These are phyloP conservation scores for Peronospora destructor DNA, from an alignment of 352 stramenopile species.

Conservation along the genomic window DNA sequence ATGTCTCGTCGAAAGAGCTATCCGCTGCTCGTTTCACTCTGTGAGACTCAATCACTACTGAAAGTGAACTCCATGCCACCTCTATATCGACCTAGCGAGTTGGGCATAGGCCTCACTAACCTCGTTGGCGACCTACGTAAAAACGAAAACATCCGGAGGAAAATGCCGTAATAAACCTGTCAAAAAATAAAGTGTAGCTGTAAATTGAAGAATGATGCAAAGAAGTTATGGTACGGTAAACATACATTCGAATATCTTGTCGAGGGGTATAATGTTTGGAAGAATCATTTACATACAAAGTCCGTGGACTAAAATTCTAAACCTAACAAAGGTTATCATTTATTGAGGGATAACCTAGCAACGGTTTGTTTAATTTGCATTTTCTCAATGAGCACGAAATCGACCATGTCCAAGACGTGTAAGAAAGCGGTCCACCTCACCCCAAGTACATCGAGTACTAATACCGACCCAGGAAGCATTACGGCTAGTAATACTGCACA, in stretches of 20 bases:
- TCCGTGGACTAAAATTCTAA: no score
- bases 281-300: no score
- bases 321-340: no score
- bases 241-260: no score
- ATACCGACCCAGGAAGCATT: neutral
- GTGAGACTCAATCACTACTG: slow-evolving; percentile 2
- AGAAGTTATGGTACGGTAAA: no score
- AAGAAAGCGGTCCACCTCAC: neutral
- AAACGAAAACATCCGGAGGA: neutral
- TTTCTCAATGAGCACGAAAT: slow-evolving; percentile 3
- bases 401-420: neutral
- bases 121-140: slow-evolving; percentile 3
- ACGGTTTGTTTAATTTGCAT: no score
- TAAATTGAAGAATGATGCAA: slow-evolving; percentile 10
- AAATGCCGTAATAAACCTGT: no score
- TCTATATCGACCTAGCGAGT: slow-evolving; percentile 18
- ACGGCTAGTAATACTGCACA: slow-evolving; percentile 2
- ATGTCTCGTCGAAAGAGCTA: slow-evolving; percentile 8
- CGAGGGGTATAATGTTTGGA: no score
- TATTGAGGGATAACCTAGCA: no score
- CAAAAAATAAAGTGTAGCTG: neutral
- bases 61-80: slow-evolving; percentile 1
- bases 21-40: slow-evolving; percentile 1
- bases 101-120: slow-evolving; percentile 17
- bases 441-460: neutral